phyloP scores from a whole-genome alignment of 2,329 filamentous ascomycete species.

The Phialocephala subalpina region DNA sequence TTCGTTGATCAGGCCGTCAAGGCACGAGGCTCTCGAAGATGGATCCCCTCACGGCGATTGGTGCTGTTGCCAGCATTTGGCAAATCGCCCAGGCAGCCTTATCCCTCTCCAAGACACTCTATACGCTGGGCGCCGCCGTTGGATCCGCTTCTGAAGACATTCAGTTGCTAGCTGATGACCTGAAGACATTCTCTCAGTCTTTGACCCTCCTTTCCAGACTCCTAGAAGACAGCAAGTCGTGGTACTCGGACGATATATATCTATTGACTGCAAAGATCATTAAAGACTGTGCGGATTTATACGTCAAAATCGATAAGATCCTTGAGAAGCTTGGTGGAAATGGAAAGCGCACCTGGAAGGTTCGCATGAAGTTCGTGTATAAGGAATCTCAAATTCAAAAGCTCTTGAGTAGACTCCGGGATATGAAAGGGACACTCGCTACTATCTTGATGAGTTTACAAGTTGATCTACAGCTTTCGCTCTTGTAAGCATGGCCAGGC shows the following conservation, averaged over 20 bases:
- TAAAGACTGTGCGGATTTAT: conserved; percentile 32
- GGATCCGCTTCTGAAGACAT: conserved; percentile 34
- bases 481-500: conserved; percentile 28
- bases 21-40: conserved; percentile 14
- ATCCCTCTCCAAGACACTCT: conserved; percentile 34
- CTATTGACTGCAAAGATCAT: conserved; percentile 37
- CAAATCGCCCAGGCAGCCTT: conserved; percentile 33
- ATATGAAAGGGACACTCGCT: conserved; percentile 36
- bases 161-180: conserved; percentile 30
- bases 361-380: conserved; percentile 34
- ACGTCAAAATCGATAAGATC: conserved; percentile 36
- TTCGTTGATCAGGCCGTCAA: not conserved
- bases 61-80: conserved; percentile 30
- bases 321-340: conserved; percentile 29
- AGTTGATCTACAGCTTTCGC: conserved; percentile 36
- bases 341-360: conserved; percentile 33
- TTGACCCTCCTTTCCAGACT: conserved; percentile 32
- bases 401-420: conserved; percentile 30
- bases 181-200: conserved; percentile 32
- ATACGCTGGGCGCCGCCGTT: conserved; percentile 30
- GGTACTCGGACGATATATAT: conserved; percentile 36
- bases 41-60: conserved; percentile 33
- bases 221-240: conserved; percentile 31
- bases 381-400: conserved; percentile 35
- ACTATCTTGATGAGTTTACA: conserved; percentile 37